These are phyloP conservation scores for Boletus pseudopeckii DNA, from an alignment of 768 basidiomycete species.

Conservation along the genomic window DNA sequence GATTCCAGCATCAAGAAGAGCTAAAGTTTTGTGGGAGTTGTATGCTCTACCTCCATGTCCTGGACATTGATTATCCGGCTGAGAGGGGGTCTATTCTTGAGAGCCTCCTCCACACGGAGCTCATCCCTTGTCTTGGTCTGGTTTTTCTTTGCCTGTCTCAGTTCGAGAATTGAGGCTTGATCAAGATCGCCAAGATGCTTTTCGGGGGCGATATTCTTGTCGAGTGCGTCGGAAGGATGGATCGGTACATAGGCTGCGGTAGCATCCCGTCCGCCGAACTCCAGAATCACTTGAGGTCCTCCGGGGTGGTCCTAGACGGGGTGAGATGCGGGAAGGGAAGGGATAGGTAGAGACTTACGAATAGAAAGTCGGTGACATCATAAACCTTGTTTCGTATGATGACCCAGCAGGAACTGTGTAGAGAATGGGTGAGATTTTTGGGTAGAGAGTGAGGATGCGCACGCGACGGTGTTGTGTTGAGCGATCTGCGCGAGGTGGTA, in stretches of 20 bases:
- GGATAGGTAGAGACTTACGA: conserved; percentile 37
- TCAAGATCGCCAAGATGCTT: conserved; percentile 73
- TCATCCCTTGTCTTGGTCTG: conserved; percentile 65
- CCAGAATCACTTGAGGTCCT: conserved; percentile 76
- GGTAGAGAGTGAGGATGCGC: conserved; percentile 13
- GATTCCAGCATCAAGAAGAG: not conserved
- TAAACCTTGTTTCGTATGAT: conserved; percentile 79
- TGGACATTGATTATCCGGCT: conserved; percentile 66
- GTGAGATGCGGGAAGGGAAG: not conserved
- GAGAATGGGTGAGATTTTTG: conserved; percentile 7
- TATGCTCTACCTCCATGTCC: conserved; percentile 70
- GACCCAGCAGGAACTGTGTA: conserved; percentile 76
- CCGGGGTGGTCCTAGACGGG: conserved; percentile 67
- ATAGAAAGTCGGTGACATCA: conserved; percentile 78
- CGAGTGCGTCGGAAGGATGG: conserved; percentile 79
- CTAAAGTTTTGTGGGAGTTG: not conserved
- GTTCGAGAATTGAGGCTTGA: conserved; percentile 36
- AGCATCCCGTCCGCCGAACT: conserved; percentile 85
- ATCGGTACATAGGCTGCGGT: conserved; percentile 74
- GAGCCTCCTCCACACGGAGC: conserved; percentile 59
- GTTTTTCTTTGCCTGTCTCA: conserved; percentile 38
- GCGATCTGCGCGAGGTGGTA: conserved; percentile 56
- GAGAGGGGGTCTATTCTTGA: conserved; percentile 60
- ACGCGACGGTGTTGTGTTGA: conserved; percentile 55
- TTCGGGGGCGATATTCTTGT: conserved; percentile 62